phyloP scores from a whole-genome alignment of 2,329 filamentous ascomycete species.

The Cladosporium oxysporum region DNA sequence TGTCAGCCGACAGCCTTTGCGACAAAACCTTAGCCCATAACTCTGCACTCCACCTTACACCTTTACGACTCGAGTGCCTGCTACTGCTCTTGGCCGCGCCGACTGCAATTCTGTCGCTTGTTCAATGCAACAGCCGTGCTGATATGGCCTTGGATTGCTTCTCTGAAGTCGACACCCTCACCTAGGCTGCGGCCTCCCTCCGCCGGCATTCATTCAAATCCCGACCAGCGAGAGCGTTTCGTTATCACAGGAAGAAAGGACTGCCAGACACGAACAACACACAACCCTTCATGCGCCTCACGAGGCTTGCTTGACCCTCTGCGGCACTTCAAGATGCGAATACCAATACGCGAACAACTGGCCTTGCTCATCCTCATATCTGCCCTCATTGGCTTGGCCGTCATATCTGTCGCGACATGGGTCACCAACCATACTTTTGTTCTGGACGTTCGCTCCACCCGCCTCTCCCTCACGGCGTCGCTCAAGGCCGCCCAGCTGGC shows the following conservation, averaged over 20 bases:
- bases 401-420: constrained; percentile 76
- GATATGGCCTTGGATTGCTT: constrained; percentile 6
- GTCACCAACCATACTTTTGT: constrained; percentile 64
- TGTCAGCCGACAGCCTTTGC: constrained; percentile 9
- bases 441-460: constrained; percentile 53
- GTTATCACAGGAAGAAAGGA: not conserved
- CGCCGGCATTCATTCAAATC: not conserved
- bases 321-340: constrained; percentile 61
- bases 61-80: not conserved
- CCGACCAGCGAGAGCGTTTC: not conserved
- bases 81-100: not conserved
- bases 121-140: constrained; percentile 1
- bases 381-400: constrained; percentile 71
- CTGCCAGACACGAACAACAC: not conserved
- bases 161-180: not conserved
- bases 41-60: not conserved
- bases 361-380: constrained; percentile 75
- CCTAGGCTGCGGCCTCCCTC: constrained; percentile 1
- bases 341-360: constrained; percentile 86
- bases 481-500: constrained; percentile 82
- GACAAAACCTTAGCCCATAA: not conserved
- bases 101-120: not conserved
- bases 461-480: constrained; percentile 76
- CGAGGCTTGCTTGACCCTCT: constrained; percentile 9
- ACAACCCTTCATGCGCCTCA: constrained; percentile 17